Percentiles rank a stretch among this genome's conserved stretches.
Evolutionary conservation across 148 eudicot genomes (phyloP).

Genomic region (Rhododendron mucronatum): DNA sequence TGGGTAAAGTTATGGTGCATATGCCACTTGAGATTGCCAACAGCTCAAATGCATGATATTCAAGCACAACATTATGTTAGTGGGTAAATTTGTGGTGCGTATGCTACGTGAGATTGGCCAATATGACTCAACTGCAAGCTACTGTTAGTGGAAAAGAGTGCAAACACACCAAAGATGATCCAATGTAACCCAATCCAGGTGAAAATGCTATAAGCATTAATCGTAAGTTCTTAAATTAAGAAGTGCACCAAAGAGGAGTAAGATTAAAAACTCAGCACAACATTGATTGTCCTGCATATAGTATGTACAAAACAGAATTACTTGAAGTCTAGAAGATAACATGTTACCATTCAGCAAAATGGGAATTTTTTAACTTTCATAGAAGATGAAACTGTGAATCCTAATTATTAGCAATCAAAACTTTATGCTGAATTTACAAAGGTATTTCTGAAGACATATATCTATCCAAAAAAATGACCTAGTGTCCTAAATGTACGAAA

Average conservation of each 20-base stretch:
- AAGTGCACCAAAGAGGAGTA: neutral
- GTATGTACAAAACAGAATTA: neutral
- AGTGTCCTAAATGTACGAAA: neutral
- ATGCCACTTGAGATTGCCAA: neutral
- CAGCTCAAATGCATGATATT: neutral
- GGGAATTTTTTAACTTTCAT: neutral
- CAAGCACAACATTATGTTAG: neutral
- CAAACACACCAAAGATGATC: neutral
- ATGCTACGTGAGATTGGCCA: neutral
- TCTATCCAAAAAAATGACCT: neutral
- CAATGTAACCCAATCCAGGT: neutral
- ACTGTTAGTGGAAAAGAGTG: too few relatives aligned
- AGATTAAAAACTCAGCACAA: neutral
- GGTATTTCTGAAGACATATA: neutral
- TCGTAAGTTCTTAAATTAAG: neutral
- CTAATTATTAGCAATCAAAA: neutral
- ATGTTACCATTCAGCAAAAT: neutral
- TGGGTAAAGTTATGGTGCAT: neutral
- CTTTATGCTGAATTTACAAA: neutral
- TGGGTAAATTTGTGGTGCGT: neutral
- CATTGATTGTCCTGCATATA: neutral
- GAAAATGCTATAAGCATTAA: neutral
- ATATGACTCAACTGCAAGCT: constrained; percentile 2
- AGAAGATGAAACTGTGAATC: neutral
- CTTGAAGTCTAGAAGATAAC: neutral